phyloP scores from a whole-genome alignment of 192 early-diverging fungal genomes.

The Coemansia sp. region DNA sequence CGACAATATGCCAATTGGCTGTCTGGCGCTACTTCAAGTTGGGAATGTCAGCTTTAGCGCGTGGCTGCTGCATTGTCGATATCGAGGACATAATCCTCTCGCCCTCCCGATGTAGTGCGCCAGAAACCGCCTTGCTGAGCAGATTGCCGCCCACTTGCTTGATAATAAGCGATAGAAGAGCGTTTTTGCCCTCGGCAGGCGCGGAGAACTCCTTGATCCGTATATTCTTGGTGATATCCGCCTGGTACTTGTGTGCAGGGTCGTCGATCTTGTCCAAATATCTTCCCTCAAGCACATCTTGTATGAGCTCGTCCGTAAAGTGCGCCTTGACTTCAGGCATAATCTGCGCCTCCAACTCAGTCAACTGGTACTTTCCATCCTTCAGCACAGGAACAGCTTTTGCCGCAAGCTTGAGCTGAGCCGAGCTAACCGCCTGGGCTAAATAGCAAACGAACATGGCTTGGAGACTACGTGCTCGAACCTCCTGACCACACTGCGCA shows the following conservation, averaged over 20 bases:
- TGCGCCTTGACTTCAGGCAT: neutral
- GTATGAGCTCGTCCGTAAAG: neutral
- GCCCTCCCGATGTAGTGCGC: neutral
- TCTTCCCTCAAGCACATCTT: neutral
- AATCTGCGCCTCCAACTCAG: neutral
- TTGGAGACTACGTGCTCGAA: neutral
- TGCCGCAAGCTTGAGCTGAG: neutral
- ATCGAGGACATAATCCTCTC: neutral
- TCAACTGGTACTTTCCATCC: neutral
- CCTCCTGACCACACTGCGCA: conserved; percentile 27
- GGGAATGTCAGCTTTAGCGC: neutral
- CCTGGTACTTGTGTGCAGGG: conserved; percentile 6
- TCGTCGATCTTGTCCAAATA: neutral
- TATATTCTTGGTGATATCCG: conserved; percentile 48
- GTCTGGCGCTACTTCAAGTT: neutral
- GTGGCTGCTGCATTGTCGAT: neutral
- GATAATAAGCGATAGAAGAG: neutral
- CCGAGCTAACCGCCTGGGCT: conserved; percentile 8
- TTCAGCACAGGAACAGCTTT: neutral
- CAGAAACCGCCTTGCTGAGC: neutral
- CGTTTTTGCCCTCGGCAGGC: neutral
- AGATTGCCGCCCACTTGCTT: neutral
- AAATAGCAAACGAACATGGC: neutral
- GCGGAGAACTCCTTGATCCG: conserved; percentile 55
- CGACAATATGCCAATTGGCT: too few relatives aligned